phyloP scores from a whole-genome alignment of 495 filamentous ascomycete genomes.

The Extremus antarcticus region DNA sequence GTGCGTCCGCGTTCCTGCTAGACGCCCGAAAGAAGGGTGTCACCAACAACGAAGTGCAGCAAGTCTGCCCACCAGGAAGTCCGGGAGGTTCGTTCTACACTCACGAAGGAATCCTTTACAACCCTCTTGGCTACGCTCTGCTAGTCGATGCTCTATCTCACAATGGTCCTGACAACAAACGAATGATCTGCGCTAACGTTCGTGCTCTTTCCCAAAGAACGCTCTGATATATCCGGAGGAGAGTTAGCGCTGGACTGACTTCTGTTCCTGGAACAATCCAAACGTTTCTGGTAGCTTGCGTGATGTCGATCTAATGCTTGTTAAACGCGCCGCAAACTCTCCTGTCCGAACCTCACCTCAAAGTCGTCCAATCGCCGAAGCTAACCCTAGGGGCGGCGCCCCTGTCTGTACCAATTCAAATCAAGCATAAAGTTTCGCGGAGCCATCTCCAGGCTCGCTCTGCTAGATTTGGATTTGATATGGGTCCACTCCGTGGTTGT shows the following conservation, averaged over 20 bases:
- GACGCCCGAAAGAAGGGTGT: slow-evolving; percentile 33
- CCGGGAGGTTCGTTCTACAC: slow-evolving; percentile 34
- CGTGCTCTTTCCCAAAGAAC: neutral
- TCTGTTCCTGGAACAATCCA: neutral
- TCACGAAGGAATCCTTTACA: slow-evolving; percentile 38
- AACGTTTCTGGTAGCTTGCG: neutral
- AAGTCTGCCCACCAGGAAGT: slow-evolving; percentile 24
- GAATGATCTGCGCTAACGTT: neutral
- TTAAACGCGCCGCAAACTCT: too few species aligned
- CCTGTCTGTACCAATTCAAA: too few species aligned
- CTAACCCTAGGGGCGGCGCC: too few species aligned
- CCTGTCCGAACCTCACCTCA: neutral
- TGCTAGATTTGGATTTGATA: neutral
- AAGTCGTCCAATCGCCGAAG: neutral
- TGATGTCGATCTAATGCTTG: too few species aligned
- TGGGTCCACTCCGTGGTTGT: neutral
- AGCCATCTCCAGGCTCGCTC: neutral
- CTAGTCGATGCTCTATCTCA: slow-evolving; percentile 35
- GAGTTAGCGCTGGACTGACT: too few species aligned
- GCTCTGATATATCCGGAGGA: too few species aligned
- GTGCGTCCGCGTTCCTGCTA: slow-evolving; percentile 34
- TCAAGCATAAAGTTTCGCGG: neutral
- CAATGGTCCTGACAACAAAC: slow-evolving; percentile 34
- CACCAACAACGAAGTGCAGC: slow-evolving; percentile 37
- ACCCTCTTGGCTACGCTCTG: slow-evolving; percentile 36